Evolutionary conservation across 1,284 basidiomycete species (phyloP).

Genomic region (Caloboletus firmus): DNA sequence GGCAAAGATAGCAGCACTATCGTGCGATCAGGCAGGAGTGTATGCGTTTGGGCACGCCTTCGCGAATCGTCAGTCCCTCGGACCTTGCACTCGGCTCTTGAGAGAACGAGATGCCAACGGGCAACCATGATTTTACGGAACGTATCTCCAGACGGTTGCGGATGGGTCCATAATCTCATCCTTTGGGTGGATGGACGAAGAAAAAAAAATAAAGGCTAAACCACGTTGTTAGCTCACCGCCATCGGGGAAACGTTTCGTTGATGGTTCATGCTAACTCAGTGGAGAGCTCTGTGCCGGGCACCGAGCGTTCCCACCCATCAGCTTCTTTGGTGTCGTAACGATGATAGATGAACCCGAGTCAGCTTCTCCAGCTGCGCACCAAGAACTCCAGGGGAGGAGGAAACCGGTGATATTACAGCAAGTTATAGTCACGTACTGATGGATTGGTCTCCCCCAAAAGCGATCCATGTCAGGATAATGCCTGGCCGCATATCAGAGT

Average conservation of each 20-base stretch:
- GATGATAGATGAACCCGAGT: conserved; percentile 1
- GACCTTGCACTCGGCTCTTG: not conserved
- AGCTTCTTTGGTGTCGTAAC: conserved; percentile 19
- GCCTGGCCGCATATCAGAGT: conserved; percentile 9
- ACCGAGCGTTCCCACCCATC: not conserved
- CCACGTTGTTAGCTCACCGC: conserved; percentile 22
- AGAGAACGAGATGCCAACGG: not conserved
- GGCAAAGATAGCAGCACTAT: not conserved
- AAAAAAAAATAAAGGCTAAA: conserved; percentile 22
- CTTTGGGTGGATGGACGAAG: not conserved
- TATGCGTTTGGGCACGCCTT: not conserved
- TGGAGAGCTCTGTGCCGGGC: not conserved
- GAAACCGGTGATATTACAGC: conserved; percentile 23
- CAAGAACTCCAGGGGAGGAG: not conserved
- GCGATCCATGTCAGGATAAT: conserved; percentile 11
- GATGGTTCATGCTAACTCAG: not conserved
- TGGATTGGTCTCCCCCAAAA: conserved; percentile 7
- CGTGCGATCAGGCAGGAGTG: no score
- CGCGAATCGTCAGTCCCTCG: not conserved
- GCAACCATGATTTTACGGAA: not conserved
- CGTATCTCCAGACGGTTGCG: not conserved
- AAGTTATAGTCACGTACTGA: conserved; percentile 13
- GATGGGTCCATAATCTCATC: conserved; percentile 1
- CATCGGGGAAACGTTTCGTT: not conserved
- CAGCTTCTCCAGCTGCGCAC: conserved; percentile 10